phyloP scores from a whole-genome alignment of 139 green algal genomes.

The Chlorella vulgaris region DNA sequence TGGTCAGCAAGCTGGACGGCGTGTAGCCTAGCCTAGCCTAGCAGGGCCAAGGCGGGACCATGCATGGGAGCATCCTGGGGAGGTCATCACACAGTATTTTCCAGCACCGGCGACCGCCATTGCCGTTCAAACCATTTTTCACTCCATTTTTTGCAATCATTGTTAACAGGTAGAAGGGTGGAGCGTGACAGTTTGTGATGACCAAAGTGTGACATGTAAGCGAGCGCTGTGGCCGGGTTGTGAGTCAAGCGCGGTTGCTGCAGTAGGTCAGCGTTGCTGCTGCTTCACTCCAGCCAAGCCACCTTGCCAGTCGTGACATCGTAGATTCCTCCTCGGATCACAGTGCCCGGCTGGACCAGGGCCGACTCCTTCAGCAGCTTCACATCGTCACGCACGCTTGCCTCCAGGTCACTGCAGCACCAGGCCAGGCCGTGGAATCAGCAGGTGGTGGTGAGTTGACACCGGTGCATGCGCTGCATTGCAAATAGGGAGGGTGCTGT shows the following conservation, averaged over 20 bases:
- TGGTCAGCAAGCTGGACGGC: not conserved
- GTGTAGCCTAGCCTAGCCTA: not conserved
- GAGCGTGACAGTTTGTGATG: no score
- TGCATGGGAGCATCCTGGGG: not conserved
- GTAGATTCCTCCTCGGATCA: slow-evolving; percentile 59
- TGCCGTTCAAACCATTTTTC: no score
- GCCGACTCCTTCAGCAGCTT: slow-evolving; percentile 34
- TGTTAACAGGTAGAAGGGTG: no score
- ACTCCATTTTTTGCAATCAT: no score
- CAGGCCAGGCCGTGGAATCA: no score
- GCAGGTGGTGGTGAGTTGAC: not conserved
- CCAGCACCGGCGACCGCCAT: no score
- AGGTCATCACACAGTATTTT: no score
- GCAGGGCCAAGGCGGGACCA: not conserved
- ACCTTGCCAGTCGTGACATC: slow-evolving; percentile 58
- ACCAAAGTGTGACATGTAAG: no score
- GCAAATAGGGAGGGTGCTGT: no score
- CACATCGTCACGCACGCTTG: slow-evolving; percentile 62
- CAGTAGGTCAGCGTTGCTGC: not conserved
- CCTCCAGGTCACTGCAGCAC: slow-evolving; percentile 43
- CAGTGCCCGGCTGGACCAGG: slow-evolving; percentile 35
- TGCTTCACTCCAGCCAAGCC: slow-evolving; percentile 12
- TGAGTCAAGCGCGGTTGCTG: no score
- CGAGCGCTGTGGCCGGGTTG: no score
- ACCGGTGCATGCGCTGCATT: no score